Conservation (phyloP, 2,329 filamentous ascomycete species). For the Alternaria longipes region DNA sequence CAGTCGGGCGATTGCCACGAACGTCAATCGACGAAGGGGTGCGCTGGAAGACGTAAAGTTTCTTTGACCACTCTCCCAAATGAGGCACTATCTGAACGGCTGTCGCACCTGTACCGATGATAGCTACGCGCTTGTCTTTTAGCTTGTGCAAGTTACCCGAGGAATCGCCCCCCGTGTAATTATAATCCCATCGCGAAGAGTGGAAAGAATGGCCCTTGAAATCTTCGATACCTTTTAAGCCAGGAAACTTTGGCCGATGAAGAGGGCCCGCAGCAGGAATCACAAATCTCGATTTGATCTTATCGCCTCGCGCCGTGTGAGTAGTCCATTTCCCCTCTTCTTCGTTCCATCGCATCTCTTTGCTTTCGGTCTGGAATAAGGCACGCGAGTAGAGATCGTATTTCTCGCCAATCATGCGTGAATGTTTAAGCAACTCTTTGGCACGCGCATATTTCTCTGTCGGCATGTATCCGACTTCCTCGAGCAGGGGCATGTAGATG, state of each 20-base stretch:
- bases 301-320: constrained; percentile 32
- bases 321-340: constrained; percentile 43
- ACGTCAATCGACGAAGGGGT: constrained; percentile 59
- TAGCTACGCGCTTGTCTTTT: constrained; percentile 46
- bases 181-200: constrained; percentile 39
- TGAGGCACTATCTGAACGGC: constrained; percentile 49
- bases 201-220: constrained; percentile 45
- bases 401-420: constrained; percentile 55
- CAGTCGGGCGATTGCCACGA: constrained; percentile 41
- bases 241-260: constrained; percentile 51
- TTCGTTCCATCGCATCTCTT: constrained; percentile 60
- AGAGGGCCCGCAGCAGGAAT: constrained; percentile 55
- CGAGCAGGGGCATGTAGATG: constrained; percentile 37
- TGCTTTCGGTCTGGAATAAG: constrained; percentile 59
- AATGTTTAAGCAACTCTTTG: constrained; percentile 58
- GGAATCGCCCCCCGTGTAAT: constrained; percentile 36
- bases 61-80: constrained; percentile 57
- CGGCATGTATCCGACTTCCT: constrained; percentile 60
- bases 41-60: constrained; percentile 66
- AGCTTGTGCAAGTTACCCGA: constrained; percentile 45
- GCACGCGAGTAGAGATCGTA: constrained; percentile 51
- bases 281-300: constrained; percentile 52
- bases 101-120: constrained; percentile 49
- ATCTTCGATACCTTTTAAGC: constrained; percentile 31
- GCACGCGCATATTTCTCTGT: constrained; percentile 59